A percentile compares a stretch with the other conserved stretches of the same genome.
These are phyloP conservation scores for Ceratocystis eucalypticola DNA, from an alignment of 2,329 filamentous ascomycete genomes.

Conservation along the genomic window DNA sequence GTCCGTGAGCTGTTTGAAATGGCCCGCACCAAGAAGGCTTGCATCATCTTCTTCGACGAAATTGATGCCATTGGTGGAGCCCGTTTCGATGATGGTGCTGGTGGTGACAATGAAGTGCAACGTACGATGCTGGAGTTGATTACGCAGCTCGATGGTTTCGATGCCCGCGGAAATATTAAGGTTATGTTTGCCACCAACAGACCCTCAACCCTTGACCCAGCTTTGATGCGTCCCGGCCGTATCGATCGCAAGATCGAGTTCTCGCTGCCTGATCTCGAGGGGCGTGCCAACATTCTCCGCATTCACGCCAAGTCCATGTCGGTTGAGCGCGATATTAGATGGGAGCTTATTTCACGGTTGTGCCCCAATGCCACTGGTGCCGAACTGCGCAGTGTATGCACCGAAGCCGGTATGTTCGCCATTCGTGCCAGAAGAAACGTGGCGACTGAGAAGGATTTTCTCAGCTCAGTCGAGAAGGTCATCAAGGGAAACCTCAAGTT, in stretches of 20 bases:
- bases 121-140: conserved; percentile 97
- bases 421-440: conserved; percentile 93
- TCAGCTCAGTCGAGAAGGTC: conserved; percentile 96
- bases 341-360: conserved; percentile 93
- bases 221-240: conserved; percentile 89
- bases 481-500: conserved; percentile 99
- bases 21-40: conserved; percentile 98
- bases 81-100: conserved; percentile 90
- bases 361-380: conserved; percentile 97
- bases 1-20: conserved; percentile 98
- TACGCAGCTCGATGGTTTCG: conserved; percentile 92
- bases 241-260: conserved; percentile 99
- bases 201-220: conserved; percentile 89
- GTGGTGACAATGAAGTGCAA: conserved; percentile 95
- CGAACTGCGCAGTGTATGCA: conserved; percentile 89
- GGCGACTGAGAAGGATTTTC: conserved; percentile 95
- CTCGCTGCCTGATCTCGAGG: conserved; percentile 90
- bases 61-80: conserved; percentile 93
- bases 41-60: conserved; percentile 95
- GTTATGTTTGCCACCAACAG: conserved; percentile 99
- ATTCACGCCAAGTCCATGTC: conserved; percentile 99
- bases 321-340: conserved; percentile 94
- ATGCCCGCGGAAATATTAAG: conserved; percentile 94
- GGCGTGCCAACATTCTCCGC: conserved; percentile 89
- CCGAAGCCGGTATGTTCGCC: conserved; percentile 96